Conservation (phyloP, 352 stramenopile species). For the Phytophthora citricola region DNA sequence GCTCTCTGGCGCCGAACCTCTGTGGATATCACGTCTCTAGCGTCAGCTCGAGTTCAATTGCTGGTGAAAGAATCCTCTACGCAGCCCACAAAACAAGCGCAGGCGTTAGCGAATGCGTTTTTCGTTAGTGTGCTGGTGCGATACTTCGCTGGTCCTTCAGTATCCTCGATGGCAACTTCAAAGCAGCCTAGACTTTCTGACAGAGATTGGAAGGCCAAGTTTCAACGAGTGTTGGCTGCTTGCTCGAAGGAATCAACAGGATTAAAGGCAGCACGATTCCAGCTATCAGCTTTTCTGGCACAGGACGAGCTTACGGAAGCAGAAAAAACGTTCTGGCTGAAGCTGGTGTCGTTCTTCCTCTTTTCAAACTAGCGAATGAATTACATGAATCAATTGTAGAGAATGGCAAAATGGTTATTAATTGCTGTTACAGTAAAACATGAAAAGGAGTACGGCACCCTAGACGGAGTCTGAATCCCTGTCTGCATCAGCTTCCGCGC, state of each 20-base stretch:
- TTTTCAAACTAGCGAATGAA: conserved; percentile 37
- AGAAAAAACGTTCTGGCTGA: conserved; percentile 63
- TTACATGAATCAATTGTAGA: neutral
- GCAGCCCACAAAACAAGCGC: conserved; percentile 1
- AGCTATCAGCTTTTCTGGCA: conserved; percentile 41
- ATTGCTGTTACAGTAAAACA: conserved; percentile 1
- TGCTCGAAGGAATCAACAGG: conserved; percentile 20
- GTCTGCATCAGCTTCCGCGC: conserved; percentile 18
- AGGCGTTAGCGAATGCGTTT: conserved; percentile 26
- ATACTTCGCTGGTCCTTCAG: conserved; percentile 44
- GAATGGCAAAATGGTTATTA: neutral
- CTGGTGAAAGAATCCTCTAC: conserved; percentile 14
- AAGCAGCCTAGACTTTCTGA: conserved; percentile 11
- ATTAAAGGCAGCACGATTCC: conserved; percentile 26
- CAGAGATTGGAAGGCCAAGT: conserved; percentile 46
- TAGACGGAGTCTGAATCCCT: conserved; percentile 34
- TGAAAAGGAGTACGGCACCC: conserved; percentile 5
- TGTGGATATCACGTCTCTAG: conserved; percentile 40
- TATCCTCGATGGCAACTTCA: conserved; percentile 14
- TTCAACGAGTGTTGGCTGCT: conserved; percentile 37
- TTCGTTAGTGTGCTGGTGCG: conserved; percentile 34
- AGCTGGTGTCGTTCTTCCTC: conserved; percentile 69
- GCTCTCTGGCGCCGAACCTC: conserved; percentile 45
- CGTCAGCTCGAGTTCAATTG: conserved; percentile 46
- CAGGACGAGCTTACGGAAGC: conserved; percentile 37